Percentiles rank a stretch among this genome's conserved stretches.
Evolutionary conservation across 441 rosid species (phyloP).

Genomic region (Isatis lusitanica): DNA sequence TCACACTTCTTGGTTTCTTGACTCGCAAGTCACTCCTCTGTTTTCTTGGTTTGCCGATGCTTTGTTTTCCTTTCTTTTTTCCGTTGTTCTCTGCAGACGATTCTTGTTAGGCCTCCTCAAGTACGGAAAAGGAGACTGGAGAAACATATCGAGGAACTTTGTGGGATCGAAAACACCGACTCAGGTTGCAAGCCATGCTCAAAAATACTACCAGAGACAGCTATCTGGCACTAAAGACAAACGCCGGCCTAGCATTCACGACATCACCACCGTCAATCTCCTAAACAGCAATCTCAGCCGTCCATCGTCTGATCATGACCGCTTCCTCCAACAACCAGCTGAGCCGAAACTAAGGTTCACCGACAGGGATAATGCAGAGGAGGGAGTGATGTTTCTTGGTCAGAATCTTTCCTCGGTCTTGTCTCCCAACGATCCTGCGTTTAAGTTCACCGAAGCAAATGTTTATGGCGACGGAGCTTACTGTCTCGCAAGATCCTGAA

Average conservation of each 20-base stretch:
- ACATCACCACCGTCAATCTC: constrained; percentile 41
- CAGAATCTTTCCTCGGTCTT: constrained; percentile 32
- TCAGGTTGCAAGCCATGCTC: constrained; percentile 76
- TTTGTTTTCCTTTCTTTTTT: not conserved
- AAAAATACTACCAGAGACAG: constrained; percentile 62
- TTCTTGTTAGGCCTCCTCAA: constrained; percentile 57
- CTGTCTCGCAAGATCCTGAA: constrained; percentile 1
- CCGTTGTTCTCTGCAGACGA: constrained; percentile 37
- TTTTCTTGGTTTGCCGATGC: constrained; percentile 1
- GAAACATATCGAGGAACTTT: constrained; percentile 64
- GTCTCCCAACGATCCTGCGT: constrained; percentile 9
- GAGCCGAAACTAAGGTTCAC: constrained; percentile 18
- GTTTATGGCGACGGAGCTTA: constrained; percentile 3
- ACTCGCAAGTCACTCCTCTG: not conserved
- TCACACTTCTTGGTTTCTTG: not conserved
- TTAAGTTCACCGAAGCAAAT: constrained; percentile 7
- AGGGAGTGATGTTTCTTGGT: constrained; percentile 36
- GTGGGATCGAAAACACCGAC: constrained; percentile 66
- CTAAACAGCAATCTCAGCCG: constrained; percentile 26
- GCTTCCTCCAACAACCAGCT: constrained; percentile 35
- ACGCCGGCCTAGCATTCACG: constrained; percentile 69
- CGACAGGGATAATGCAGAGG: constrained; percentile 11
- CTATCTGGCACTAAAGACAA: constrained; percentile 49
- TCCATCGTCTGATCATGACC: constrained; percentile 18
- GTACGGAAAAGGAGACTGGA: constrained; percentile 76